A percentile compares a stretch with the other conserved stretches of the same genome.
phyloP scores from a whole-genome alignment of 2,329 filamentous ascomycete species.

The Sarocladium oryzae region DNA sequence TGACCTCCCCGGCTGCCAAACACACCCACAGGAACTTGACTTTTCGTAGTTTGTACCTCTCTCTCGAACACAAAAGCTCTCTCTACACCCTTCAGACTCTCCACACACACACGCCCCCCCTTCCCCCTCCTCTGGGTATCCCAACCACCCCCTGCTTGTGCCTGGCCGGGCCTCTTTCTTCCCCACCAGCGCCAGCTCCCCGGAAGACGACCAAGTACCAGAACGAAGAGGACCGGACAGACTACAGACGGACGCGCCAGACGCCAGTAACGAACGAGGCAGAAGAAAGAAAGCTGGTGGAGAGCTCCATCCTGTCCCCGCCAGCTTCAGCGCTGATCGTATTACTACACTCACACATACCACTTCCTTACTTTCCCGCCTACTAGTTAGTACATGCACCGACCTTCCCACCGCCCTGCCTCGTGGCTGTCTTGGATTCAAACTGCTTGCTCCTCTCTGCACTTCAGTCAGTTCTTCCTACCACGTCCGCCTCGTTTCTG shows the following conservation, averaged over 20 bases:
- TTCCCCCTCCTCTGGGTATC: conserved; percentile 4
- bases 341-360: background rate
- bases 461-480: background rate
- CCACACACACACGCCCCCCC: too few species aligned
- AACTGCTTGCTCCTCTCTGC: conserved; percentile 3
- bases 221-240: background rate
- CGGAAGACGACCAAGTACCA: background rate
- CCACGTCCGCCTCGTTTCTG: conserved; percentile 7
- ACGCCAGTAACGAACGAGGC: background rate
- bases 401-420: conserved; percentile 5
- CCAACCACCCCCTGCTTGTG: background rate
- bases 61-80: too few species aligned
- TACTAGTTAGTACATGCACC: conserved; percentile 3
- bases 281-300: conserved; percentile 1
- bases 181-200: conserved; percentile 8
- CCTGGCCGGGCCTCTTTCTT: background rate
- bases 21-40: background rate
- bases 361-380: too few species aligned
- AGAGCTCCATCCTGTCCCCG: conserved; percentile 8
- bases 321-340: conserved; percentile 4
- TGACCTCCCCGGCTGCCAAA: conserved; percentile 1
- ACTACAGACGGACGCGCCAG: conserved; percentile 1
- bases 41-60: background rate
- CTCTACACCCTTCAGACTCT: too few species aligned
- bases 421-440: conserved; percentile 10